These are phyloP conservation scores for Pseudogymnoascus sp. DNA, from an alignment of 2,329 filamentous ascomycete species.

Conservation along the genomic window DNA sequence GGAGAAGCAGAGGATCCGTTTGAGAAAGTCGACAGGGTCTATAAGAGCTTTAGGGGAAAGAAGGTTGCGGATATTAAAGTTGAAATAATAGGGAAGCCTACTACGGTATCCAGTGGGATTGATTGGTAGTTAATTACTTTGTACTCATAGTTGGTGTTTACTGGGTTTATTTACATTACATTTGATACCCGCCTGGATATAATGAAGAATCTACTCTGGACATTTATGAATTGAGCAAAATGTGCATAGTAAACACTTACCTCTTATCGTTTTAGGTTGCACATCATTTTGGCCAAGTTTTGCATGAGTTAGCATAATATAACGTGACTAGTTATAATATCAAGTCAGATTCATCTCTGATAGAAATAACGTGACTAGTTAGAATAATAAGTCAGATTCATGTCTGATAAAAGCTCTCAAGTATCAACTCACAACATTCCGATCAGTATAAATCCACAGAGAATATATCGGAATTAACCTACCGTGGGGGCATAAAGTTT, in stretches of 20 bases:
- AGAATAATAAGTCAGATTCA: background rate
- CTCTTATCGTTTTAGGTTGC: too few species aligned
- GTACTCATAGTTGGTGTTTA: background rate
- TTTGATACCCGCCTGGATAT: background rate
- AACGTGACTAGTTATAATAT: background rate
- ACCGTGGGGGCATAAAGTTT: background rate
- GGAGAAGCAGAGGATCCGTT: slow-evolving; percentile 40
- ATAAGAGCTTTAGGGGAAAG: slow-evolving; percentile 6
- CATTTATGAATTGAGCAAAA: background rate
- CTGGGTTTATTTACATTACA: background rate
- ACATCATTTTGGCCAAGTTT: background rate
- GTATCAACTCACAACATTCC: background rate
- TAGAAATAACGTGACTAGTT: background rate
- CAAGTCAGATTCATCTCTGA: too few species aligned
- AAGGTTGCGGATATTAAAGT: background rate
- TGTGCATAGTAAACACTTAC: background rate
- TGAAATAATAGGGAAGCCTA: background rate
- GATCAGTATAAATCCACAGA: background rate
- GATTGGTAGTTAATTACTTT: background rate
- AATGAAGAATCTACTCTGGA: background rate
- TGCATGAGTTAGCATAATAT: background rate
- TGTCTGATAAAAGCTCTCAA: background rate
- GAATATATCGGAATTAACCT: background rate
- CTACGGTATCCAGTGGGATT: background rate
- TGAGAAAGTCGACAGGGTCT: slow-evolving; percentile 26